A percentile compares a stretch with the other conserved stretches of the same genome.
Conservation (phyloP, 2,329 filamentous ascomycete species). For the Diplodia corticola region DNA sequence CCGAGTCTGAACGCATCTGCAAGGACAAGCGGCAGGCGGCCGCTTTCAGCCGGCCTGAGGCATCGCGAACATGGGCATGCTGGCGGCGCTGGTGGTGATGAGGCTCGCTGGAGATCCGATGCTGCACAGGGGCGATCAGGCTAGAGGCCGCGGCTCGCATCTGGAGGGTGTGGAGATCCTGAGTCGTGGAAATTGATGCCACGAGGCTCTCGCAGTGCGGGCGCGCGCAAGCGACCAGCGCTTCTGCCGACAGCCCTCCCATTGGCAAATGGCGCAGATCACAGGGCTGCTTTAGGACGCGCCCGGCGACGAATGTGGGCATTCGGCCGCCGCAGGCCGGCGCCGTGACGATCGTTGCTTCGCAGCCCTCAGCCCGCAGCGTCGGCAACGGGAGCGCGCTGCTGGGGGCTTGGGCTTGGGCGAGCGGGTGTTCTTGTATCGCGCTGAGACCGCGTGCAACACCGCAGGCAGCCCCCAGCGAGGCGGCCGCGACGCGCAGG, state of each 20-base stretch:
- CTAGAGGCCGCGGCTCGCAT: conserved; percentile 19
- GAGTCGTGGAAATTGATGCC: conserved; percentile 23
- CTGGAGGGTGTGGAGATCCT: conserved; percentile 17
- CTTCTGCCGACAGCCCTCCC: neutral
- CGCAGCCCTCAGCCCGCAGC: neutral
- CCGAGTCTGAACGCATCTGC: conserved; percentile 12
- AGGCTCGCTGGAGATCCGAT: conserved; percentile 15
- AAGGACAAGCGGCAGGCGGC: conserved; percentile 8
- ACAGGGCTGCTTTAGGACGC: neutral
- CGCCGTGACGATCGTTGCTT: conserved; percentile 13
- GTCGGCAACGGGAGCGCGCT: neutral
- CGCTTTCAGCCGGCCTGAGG: conserved; percentile 10
- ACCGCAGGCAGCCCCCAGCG: conserved; percentile 24
- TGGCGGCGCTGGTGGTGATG: neutral
- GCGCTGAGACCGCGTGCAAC: conserved; percentile 26
- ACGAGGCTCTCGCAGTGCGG: conserved; percentile 8
- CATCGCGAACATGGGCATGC: neutral
- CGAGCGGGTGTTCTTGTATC: conserved; percentile 20
- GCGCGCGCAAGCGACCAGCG: neutral
- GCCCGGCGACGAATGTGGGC: neutral
- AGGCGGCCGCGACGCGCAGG: conserved; percentile 28
- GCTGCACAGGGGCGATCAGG: conserved; percentile 16
- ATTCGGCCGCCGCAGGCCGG: neutral
- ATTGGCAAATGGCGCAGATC: conserved; percentile 20
- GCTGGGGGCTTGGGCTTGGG: neutral